Evolutionary conservation across 2,329 filamentous ascomycete genomes (phyloP), one percentile per base, ranked within the genome.

Genomic region (Pseudogymnoascus sp.): DNA sequence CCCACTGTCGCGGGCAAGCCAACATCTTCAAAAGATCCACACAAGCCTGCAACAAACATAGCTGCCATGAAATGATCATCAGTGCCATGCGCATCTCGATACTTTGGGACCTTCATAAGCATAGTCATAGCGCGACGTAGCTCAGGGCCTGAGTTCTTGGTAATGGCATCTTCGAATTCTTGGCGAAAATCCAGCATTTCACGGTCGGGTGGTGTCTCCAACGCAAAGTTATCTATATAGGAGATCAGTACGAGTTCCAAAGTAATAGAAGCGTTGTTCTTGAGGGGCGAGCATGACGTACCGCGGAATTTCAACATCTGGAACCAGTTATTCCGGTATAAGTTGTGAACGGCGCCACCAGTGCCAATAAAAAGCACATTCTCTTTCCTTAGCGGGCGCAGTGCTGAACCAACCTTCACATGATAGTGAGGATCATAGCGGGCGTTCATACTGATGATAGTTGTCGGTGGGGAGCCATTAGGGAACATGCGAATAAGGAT

Each of bases 401-500:
- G 75, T 0, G 81, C 77, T 0, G 77, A 74, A 18, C 86, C 86
- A 7, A 88, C 78, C 59, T 78, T 77, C 62, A 86, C 72, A 65
- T 85, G 81, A 67, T 77, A 79, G 65, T 83, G 79, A 0, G 82
- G 80, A 64, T 84, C 80, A 67, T 80, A 84, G 7, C 79, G 73
- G 1, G 78, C 77, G 63, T 84, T 83, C 74, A 80, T 78, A 37
- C 75, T 79, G 61, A 84, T 72, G 60, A 87, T 76, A 2, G 84
- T 86, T 0, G 86, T 87, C 0, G 86, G 86, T 1, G 86, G 86
- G 67, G 83, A 87, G n/a, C 75, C 76, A 1, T 68, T 65, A 0
- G 86, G 86, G 65, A 89, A 89, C 86, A 89, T 89, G 60, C 85
- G 78, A 69, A 88, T 86, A 7, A 88, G 75, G 61, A 89, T 81